Evolutionary conservation across 2,329 filamentous ascomycete species (phyloP).

Genomic region (Ceratocystis cubensis): DNA sequence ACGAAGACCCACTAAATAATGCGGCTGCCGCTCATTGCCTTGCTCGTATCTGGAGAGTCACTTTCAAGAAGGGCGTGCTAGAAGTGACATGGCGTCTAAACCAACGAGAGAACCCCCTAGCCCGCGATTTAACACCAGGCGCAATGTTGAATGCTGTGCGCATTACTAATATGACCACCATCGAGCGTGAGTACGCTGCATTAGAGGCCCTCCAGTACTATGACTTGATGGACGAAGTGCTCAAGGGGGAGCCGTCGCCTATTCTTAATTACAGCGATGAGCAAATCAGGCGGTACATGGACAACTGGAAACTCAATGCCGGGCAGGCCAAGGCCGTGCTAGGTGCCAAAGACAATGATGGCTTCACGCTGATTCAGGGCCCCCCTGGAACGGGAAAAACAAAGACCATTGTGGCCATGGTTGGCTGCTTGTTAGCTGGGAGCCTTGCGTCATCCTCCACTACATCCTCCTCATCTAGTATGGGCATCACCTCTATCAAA

Average conservation of each 20-base stretch:
- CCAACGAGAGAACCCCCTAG: conserved; percentile 49
- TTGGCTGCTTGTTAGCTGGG: conserved; percentile 67
- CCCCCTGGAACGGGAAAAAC: conserved; percentile 96
- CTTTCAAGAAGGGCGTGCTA: conserved; percentile 64
- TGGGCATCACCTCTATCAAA: conserved; percentile 11
- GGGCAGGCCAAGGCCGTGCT: conserved; percentile 87
- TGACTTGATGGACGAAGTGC: conserved; percentile 84
- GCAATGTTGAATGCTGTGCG: conserved; percentile 62
- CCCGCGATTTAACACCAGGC: conserved; percentile 54
- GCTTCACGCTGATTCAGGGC: conserved; percentile 89
- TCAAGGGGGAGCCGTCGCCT: conserved; percentile 78
- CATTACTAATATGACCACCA: conserved; percentile 82
- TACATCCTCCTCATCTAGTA: conserved; percentile 22
- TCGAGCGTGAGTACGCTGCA: conserved; percentile 90
- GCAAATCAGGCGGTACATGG: conserved; percentile 53
- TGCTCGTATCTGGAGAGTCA: conserved; percentile 68
- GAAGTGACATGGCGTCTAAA: conserved; percentile 81
- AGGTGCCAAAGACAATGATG: conserved; percentile 88
- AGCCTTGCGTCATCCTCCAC: conserved; percentile 30
- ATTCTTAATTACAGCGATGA: conserved; percentile 69
- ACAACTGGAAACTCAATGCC: conserved; percentile 71
- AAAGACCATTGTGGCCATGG: conserved; percentile 94
- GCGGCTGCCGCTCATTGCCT: conserved; percentile 64
- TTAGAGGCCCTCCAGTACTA: conserved; percentile 88
- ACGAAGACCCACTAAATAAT: conserved; percentile 54